Base-by-base conservation (phyloP, 208 protist species). In the Trypanosoma grayi region DNA sequence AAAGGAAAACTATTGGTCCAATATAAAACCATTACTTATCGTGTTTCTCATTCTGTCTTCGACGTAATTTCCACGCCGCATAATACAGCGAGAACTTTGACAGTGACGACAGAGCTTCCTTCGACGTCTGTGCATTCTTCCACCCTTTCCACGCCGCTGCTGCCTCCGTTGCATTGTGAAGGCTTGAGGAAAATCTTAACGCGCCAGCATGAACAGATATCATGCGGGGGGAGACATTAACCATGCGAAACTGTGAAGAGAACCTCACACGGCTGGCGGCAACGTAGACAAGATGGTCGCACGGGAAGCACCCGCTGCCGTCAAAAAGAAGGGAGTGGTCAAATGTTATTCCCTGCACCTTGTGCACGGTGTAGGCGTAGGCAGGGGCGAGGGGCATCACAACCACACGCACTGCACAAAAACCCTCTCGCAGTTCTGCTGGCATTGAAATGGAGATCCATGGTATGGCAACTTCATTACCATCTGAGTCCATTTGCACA, bases 361-460 rank as follows among this genome's bases (percentile, higher is more conserved):
- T 94, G 76, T 97, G 91, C 28, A 97, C 88, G 0, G 91, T 97
- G 44, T 94, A 97, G 2, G 91, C 91, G 63, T 94, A 97, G 0
- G 86, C 91, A 0, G 83, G 91, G 0, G 66, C 80, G 25, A 97
- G 75, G 2, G 91, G 91, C 54, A 96, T 77, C 37, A 71, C 80
- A 16, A 76, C 61, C 1, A 83, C 72, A 18, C 74, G 70, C 1
- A 72, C 50, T 4, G 30, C 27, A 46, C 79, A 83, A 56, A 82
- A 85, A 25, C 70, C 80, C 27, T 65, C 57, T 6, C 70, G 36
- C 36, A 40, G 33, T 4, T 27, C 13, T 18, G 16, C 33, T 8
- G 44, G 70, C 0, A 83, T 43, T 4, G 77, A 63, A 31, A 89
- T 20, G 3, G 65, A 73, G 9, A 95, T 54, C 70, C 74, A 91